Base-by-base conservation (phyloP, 2,329 filamentous ascomycete genomes). In the Fusarium albosuccineum region DNA sequence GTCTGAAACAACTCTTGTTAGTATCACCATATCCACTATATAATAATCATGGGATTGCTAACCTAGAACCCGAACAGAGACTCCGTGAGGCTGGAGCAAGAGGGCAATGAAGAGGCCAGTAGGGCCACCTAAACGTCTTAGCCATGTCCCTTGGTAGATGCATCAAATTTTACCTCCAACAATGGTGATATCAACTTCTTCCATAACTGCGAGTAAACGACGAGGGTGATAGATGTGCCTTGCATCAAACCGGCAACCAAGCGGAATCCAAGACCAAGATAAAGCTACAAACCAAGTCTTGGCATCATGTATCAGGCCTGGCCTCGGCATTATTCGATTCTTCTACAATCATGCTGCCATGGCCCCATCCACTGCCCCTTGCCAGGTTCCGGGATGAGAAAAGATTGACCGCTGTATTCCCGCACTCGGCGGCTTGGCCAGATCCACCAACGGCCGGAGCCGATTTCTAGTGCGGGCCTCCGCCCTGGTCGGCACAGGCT, bases 71-170 rank as follows among this genome's bases (percentile, higher is more conserved):
- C 74, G 76, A 4, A 84, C 79, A 4, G 77, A 79, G 6, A 82
- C 74, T 0, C 81, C 81, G 7, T 83, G 70, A 13, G 78, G 75
- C 6, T 80, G 76, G 9, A 82, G 78, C 3, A 84, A 75, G 34
- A 83, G 73, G 0, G 80, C 82, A 10, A 80, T 79, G 14, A 83
- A 77, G 1, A 84, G 75, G 14, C 82, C 82, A 16, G 82, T 84
- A 41, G 82, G 82, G 11, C 82, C 82, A n/a, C 48, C 48, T 50
- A 33, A 16, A n/a, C 17, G 17, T 50, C 33, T 50, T 37, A 50
- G 33, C 33, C 4, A 29, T 14, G n/a, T 10, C 14, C 22, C 11
- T 5, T n/a, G 5, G n/a, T 16, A 37, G 26, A 39, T 33, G 9
- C 26, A 37, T 27, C 9, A 37, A 8, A 26, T 39, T 37, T 37